These are phyloP conservation scores for Lactarius sanguifluus DNA, from an alignment of 768 basidiomycete species.

Conservation along the genomic window DNA sequence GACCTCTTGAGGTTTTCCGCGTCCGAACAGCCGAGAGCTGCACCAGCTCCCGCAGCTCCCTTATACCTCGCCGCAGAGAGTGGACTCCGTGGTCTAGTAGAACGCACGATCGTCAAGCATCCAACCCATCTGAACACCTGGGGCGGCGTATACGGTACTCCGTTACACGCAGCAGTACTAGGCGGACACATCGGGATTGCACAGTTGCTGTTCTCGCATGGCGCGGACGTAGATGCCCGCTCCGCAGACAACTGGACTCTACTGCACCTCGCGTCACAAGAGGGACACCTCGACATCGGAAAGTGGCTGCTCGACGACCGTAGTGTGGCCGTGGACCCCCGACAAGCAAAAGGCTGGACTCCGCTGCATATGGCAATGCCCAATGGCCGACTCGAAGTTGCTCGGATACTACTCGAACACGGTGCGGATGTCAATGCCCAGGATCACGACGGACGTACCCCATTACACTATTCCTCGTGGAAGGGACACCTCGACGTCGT, in stretches of 20 bases:
- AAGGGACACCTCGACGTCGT: background rate
- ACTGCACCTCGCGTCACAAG: constrained; percentile 2
- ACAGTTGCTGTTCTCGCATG: background rate
- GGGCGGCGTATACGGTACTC: constrained; percentile 4
- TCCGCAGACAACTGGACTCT: background rate
- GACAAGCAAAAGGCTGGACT: background rate
- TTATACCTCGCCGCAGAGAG: background rate
- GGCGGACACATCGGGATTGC: background rate
- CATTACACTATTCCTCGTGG: background rate
- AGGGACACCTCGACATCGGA: background rate
- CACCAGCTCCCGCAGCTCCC: background rate
- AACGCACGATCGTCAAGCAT: background rate
- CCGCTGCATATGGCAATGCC: background rate
- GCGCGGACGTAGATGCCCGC: background rate
- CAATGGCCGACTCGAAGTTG: background rate
- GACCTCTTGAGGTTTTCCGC: background rate
- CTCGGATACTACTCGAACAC: background rate
- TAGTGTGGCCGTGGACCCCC: background rate
- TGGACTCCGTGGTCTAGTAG: background rate
- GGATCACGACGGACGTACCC: background rate
- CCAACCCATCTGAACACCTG: background rate
- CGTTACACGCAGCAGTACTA: background rate
- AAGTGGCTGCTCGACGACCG: background rate
- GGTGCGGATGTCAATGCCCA: background rate
- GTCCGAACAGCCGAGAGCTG: background rate